Base-by-base conservation (phyloP, 2,329 filamentous ascomycete genomes). In the Xylariaceae sp. region DNA sequence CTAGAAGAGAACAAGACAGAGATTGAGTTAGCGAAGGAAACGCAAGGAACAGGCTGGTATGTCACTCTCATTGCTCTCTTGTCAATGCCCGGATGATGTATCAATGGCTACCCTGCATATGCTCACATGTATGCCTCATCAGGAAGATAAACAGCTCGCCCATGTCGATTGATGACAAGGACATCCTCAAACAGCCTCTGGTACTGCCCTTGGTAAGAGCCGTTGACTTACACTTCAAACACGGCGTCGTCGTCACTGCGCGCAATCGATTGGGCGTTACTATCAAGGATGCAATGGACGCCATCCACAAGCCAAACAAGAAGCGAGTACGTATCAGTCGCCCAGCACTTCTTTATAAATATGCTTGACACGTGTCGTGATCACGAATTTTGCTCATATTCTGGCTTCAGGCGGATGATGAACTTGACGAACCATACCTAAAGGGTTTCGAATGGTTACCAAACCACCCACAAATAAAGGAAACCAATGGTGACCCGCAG, bases 61-160 rank as follows among this genome's bases (percentile, higher is more conserved):
- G 85, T 11, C 22, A 6, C 65, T 9, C 17, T 33, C 29, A 15
- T 34, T 19, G 9, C 24, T 30, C 38, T 31, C 31, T 39, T 12
- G 13, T 37, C 19, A 6, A 28, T 47, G 16, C 12, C 24, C 16
- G 42, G 34, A 7, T 4, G 18, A 18, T 11, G 19, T 24, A 16
- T 28, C 3, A 26, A 4, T 24, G 15, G 28, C 17, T 48, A 42
- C 37, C 44, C 32, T 38, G 36, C 38, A 43, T 22, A 35, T 40
- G 29, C 45, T 47, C 34, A 49, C 36, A 36, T 11, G 13, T 1
- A 13, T 18, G 17, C 24, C 24, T 19, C 11, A 30, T 39, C 44
- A 96, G 90, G 91, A 95, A 93, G 72, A 84, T 97, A 64, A 97
- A 97, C 78, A 87, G 83, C 41, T 91, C 89, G 28, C 78, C 89